Evolutionary conservation across 2,329 filamentous ascomycete genomes (phyloP).

Genomic region (Lachnellula occidentalis): DNA sequence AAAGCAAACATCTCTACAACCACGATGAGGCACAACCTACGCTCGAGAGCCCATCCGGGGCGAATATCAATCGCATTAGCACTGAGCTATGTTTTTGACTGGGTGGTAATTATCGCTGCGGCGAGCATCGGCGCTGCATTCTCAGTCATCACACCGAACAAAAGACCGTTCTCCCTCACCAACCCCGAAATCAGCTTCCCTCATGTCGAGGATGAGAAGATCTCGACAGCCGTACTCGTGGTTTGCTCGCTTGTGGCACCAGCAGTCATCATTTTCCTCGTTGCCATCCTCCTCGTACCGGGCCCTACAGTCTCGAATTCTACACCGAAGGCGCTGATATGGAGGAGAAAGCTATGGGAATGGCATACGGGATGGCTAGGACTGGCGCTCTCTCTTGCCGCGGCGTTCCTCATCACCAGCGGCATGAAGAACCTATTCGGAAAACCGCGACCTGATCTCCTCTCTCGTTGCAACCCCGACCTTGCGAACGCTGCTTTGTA

Average conservation of each 20-base stretch:
- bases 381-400: constrained; percentile 64
- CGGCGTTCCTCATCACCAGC: constrained; percentile 75
- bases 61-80: constrained; percentile 37
- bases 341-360: constrained; percentile 85
- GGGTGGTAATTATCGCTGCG: constrained; percentile 59
- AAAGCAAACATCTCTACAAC: neutral
- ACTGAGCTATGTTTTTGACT: constrained; percentile 67
- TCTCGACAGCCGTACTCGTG: constrained; percentile 60
- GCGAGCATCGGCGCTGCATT: constrained; percentile 55
- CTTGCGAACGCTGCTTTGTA: constrained; percentile 54
- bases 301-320: constrained; percentile 59
- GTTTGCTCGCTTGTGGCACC: constrained; percentile 61
- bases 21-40: constrained; percentile 9
- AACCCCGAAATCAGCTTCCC: constrained; percentile 77
- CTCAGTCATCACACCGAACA: constrained; percentile 56
- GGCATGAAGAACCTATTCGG: constrained; percentile 74
- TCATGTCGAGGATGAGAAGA: constrained; percentile 62
- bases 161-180: constrained; percentile 64
- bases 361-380: constrained; percentile 82
- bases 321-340: constrained; percentile 60
- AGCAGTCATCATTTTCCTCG: constrained; percentile 59
- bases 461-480: constrained; percentile 72
- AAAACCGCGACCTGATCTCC: constrained; percentile 58
- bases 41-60: constrained; percentile 14
- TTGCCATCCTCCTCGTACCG: constrained; percentile 67